A percentile compares a stretch with the other conserved stretches of the same genome.
phyloP scores from a whole-genome alignment of 345 rosid species.

The Salix suchowensis region DNA sequence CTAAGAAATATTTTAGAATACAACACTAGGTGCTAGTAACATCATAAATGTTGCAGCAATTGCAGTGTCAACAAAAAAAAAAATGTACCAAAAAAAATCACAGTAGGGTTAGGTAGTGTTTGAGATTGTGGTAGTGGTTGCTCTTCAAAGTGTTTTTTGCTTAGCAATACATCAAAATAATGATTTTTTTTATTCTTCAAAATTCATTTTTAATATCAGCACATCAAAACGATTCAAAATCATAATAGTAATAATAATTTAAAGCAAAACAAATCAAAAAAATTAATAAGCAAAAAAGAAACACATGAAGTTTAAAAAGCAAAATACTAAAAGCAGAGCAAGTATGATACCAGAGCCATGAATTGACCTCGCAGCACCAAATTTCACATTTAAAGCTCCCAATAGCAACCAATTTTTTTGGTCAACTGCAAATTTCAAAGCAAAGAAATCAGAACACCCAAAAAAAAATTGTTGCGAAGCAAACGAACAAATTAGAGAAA shows the following conservation, averaged over 20 bases:
- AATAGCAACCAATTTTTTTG: constrained; percentile 41
- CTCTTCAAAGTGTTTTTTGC: too few species aligned
- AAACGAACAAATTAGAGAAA: not conserved
- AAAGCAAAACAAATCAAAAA: too few species aligned
- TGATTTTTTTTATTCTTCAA: too few species aligned
- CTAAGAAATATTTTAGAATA: not conserved
- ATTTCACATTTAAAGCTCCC: constrained; percentile 37
- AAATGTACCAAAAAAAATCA: not conserved
- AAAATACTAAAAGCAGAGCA: not conserved
- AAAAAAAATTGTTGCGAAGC: not conserved
- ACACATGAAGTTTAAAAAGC: not conserved
- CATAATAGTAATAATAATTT: too few species aligned
- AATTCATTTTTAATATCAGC: too few species aligned
- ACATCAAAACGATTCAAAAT: too few species aligned
- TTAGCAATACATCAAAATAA: too few species aligned
- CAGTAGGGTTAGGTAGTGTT: not conserved
- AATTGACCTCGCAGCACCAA: constrained; percentile 52
- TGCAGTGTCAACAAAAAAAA: not conserved
- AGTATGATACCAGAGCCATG: constrained; percentile 71
- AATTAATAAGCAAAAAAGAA: too few species aligned
- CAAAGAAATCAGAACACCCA: not conserved
- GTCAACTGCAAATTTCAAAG: constrained; percentile 33
- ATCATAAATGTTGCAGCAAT: not conserved
- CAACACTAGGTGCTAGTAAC: not conserved
- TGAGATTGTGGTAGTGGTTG: too few species aligned